Evolutionary conservation across 345 rosid genomes (phyloP).

Genomic region (Rhodamnia argentea): DNA sequence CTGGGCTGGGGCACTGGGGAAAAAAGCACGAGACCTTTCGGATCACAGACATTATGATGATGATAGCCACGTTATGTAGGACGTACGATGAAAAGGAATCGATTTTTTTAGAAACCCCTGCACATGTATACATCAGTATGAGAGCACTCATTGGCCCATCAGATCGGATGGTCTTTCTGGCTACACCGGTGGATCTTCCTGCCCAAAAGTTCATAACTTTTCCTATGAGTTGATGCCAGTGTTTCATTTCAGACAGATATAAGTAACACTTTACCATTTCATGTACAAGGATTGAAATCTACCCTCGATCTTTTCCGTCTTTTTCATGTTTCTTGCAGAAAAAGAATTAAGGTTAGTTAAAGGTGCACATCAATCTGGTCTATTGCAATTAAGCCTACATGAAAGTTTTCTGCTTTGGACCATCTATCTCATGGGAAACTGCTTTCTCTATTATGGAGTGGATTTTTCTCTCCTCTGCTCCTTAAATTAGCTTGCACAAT

Average conservation of each 20-base stretch:
- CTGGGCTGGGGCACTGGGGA: background rate
- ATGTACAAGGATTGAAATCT: background rate
- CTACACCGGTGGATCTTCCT: background rate
- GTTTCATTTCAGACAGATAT: background rate
- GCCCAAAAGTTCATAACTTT: background rate
- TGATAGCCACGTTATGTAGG: background rate
- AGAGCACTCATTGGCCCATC: background rate
- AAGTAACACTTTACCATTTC: background rate
- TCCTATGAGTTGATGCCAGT: background rate
- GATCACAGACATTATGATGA: conserved; percentile 3
- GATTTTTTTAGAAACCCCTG: background rate
- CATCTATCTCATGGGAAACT: background rate
- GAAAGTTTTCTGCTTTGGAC: background rate
- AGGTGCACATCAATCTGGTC: background rate
- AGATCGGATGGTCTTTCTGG: background rate
- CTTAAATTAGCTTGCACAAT: background rate
- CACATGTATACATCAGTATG: background rate
- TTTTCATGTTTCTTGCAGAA: background rate
- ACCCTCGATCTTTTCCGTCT: background rate
- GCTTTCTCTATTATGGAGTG: too few species aligned
- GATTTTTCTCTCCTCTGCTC: background rate
- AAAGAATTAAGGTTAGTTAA: background rate
- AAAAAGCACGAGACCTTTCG: conserved; percentile 6
- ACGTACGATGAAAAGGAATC: background rate
- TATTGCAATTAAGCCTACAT: background rate